Evolutionary conservation across 306 rosid species (phyloP), one percentile per base, ranked within the genome.

Genomic region (Cicer cuneatum): DNA sequence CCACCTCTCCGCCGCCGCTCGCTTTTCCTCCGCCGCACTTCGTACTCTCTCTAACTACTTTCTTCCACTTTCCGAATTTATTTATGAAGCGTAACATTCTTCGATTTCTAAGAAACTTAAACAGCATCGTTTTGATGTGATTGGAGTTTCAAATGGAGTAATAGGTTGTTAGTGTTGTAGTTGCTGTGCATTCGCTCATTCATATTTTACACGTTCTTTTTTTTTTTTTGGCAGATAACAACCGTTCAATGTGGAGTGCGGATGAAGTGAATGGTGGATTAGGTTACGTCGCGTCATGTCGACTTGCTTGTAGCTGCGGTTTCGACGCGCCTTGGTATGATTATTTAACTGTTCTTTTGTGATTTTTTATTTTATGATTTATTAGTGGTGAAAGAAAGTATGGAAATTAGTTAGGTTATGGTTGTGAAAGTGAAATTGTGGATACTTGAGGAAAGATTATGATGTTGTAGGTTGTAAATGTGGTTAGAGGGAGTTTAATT

Each of bases 171-270:
- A 64, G 5, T 54, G 35, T 3, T 29, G 35, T 29, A 29, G 35
- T 29, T 29, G 18, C 49, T 19, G 24, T 79, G 63, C 53, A 7
- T 14, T 62, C 1, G 8, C 29, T 63, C 6, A 41, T 39, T 68
- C 13, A 42, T 12, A 41, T 13, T 33, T 59, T 1, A 2, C 5
- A 24, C 7, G 6, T 13, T 65, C 10, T 3, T 8, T 65, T 5
- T 62, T 6, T 52, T 5, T 49, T 24, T 11, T 24, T 69, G 37
- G 43, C 83, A 90, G 96, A 85, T 81, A 70, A 51, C 38, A 83
- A 68, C 73, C 96, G 98, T 81, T 89, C 96, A 67, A 77, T 81
- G 90, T 89, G 95, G 96, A 86, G 78, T 73, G 57, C 82, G 35
- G 99, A 90, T 64, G 97, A 92, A 33, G 71, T 79, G 19, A 78